Percentiles rank a stretch among this genome's conserved stretches.
phyloP scores from a whole-genome alignment of 495 filamentous ascomycete genomes.

The Aspergillus nidulans region DNA sequence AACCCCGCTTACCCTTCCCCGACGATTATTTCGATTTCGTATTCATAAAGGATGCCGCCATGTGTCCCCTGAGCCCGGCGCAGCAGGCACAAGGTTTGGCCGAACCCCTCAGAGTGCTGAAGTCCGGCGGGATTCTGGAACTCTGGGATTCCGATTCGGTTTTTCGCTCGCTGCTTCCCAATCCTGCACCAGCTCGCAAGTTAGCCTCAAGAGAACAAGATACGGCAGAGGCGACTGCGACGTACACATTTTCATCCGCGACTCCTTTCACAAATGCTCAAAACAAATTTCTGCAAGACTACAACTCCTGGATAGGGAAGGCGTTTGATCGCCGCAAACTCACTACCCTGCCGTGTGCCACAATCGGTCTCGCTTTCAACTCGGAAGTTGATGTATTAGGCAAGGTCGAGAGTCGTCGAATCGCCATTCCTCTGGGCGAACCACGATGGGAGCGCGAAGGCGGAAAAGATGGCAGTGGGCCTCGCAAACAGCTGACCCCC shows the following conservation, averaged over 20 bases:
- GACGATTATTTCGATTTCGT: conserved; percentile 85
- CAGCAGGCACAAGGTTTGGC: conserved; percentile 63
- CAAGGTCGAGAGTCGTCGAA: conserved; percentile 65
- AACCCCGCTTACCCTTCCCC: conserved; percentile 69
- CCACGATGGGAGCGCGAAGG: conserved; percentile 80
- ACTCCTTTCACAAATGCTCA: conserved; percentile 73
- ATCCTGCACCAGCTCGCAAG: conserved; percentile 59
- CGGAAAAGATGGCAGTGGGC: conserved; percentile 36
- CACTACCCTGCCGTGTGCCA: conserved; percentile 72
- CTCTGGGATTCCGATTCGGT: conserved; percentile 82
- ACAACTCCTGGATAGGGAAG: conserved; percentile 76
- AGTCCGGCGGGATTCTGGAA: conserved; percentile 75
- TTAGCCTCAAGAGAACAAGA: conserved; percentile 55
- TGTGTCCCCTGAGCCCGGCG: conserved; percentile 58
- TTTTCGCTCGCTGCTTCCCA: conserved; percentile 69
- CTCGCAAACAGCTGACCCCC: conserved; percentile 52
- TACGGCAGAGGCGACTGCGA: conserved; percentile 60
- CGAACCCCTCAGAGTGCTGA: conserved; percentile 73
- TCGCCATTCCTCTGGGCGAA: conserved; percentile 83
- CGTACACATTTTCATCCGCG: conserved; percentile 77
- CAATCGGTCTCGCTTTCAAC: conserved; percentile 71
- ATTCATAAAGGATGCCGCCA: conserved; percentile 80
- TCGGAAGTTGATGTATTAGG: conserved; percentile 71
- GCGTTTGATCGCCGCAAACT: conserved; percentile 69
- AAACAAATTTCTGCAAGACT: conserved; percentile 78